These are phyloP conservation scores for Gynochthodes officinalis DNA, from an alignment of 257 asterid species.

Conservation along the genomic window DNA sequence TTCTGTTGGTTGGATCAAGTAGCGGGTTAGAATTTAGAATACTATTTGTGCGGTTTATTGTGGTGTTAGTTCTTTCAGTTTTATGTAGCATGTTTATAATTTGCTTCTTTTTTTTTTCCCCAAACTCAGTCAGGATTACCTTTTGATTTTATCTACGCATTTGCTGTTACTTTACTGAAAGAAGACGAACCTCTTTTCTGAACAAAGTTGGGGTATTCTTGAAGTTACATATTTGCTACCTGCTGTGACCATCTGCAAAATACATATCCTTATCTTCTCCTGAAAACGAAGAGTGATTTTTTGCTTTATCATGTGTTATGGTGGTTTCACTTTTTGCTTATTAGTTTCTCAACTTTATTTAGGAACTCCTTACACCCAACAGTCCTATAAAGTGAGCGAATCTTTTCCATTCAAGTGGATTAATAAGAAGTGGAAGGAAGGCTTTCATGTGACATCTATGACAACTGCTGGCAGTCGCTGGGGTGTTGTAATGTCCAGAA, in stretches of 20 bases:
- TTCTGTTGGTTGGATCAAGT: no score
- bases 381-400: constrained; percentile 95
- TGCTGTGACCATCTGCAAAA: background rate
- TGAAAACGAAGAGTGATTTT: background rate
- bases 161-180: no score
- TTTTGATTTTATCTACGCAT: no score
- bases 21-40: no score
- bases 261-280: background rate
- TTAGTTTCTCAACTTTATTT: constrained; percentile 4
- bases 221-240: no score
- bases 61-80: no score
- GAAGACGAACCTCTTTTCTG: no score
- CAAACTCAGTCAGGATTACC: no score
- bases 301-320: background rate
- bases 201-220: no score
- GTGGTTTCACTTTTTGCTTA: background rate
- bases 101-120: no score
- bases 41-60: no score
- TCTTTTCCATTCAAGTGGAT: constrained; percentile 99
- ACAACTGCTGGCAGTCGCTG: constrained; percentile 99
- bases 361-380: constrained; percentile 98
- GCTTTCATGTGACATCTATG: constrained; percentile 97
- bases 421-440: constrained; percentile 98
- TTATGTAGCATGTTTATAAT: no score
- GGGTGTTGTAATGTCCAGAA: constrained; percentile 99